Base-by-base conservation (phyloP, 2,329 filamentous ascomycete genomes). In the Aphanocladium album region DNA sequence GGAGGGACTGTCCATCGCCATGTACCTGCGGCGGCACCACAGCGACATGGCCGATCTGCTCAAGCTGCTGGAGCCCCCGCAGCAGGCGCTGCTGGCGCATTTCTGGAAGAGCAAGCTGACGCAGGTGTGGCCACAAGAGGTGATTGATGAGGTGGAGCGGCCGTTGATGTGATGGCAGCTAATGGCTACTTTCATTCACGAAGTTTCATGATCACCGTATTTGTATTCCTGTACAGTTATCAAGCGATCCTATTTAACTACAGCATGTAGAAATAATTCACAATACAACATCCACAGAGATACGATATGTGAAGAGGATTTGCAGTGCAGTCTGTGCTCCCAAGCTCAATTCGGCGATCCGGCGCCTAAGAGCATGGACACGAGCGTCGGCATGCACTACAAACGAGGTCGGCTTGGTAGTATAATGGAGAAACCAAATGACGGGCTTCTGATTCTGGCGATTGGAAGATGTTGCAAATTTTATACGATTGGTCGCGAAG, bases 1-100 rank as follows among this genome's bases (percentile, higher is more conserved):
- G 3, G 78, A 82, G 65, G 77, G 77, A 41, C 72, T 75, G 52
- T 74, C 79, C 4, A 80, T 82, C n/a, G 80, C 71, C 45, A 58
- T 68, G 41, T 71, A 69, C 51, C 43, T 72, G 27, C 65, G 68
- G 51, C 27, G 51, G 5, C 16, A 50, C 33, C 51, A 57, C 54
- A 27, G 17, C 17, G 54, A 55, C 21, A 46, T 55, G 41, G 9
- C 14, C 33, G 51, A 51, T 11, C 33, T 56, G 37, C 27, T 56
- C 2, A 9, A 14, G 30, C 46, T 61, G 33, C 23, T 61, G 46
- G 56, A 58, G 45, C 46, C 43, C 14, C 56, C 56, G 23, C 21
- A 46, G 56, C 56, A 58, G 35, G 33, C 56, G 56, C 35, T 58
- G 30, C 43, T 58, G 30, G 23, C 14, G 45, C 46, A 41, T 7